Conservation (phyloP, 805 yeast genomes). For the Metschnikowia aberdeeniae region DNA sequence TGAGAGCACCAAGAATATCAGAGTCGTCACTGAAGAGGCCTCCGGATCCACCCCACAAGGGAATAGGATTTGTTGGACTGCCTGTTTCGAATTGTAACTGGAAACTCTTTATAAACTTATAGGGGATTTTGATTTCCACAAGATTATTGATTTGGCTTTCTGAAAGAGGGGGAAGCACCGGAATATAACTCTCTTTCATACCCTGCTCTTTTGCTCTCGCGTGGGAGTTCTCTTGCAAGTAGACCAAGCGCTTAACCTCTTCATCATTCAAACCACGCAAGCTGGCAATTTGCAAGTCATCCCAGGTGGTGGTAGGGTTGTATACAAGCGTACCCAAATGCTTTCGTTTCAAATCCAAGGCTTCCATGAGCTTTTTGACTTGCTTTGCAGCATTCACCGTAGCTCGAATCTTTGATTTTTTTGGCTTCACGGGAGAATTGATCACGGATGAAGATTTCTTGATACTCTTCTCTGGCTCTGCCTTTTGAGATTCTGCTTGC, state of each 20-base stretch:
- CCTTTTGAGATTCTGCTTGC: neutral
- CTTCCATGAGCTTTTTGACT: slow-evolving; percentile 17
- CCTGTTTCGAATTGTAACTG: slow-evolving; percentile 34
- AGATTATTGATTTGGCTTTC: slow-evolving; percentile 41
- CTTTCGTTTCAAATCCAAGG: slow-evolving; percentile 28
- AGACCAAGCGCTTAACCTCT: slow-evolving; percentile 23
- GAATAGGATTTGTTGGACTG: neutral
- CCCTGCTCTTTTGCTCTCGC: slow-evolving; percentile 4
- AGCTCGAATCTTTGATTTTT: neutral
- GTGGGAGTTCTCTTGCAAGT: slow-evolving; percentile 19
- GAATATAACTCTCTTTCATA: slow-evolving; percentile 23
- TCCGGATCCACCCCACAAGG: slow-evolving; percentile 74
- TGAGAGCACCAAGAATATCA: slow-evolving; percentile 68
- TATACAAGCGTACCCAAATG: slow-evolving; percentile 41
- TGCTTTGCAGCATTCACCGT: slow-evolving; percentile 15
- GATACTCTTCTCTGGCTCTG: neutral
- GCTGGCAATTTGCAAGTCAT: slow-evolving; percentile 30
- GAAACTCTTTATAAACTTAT: slow-evolving; percentile 34
- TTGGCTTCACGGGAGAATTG: neutral
- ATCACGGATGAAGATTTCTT: neutral
- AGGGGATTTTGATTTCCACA: slow-evolving; percentile 56
- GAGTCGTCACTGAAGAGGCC: slow-evolving; percentile 94
- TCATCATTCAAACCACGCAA: slow-evolving; percentile 22
- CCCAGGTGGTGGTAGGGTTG: slow-evolving; percentile 50
- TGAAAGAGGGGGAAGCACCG: slow-evolving; percentile 36